Percentiles rank a stretch among this genome's conserved stretches.
These are phyloP conservation scores for Fibroporia radiculosa DNA, from an alignment of 768 basidiomycete genomes.

Conservation along the genomic window DNA sequence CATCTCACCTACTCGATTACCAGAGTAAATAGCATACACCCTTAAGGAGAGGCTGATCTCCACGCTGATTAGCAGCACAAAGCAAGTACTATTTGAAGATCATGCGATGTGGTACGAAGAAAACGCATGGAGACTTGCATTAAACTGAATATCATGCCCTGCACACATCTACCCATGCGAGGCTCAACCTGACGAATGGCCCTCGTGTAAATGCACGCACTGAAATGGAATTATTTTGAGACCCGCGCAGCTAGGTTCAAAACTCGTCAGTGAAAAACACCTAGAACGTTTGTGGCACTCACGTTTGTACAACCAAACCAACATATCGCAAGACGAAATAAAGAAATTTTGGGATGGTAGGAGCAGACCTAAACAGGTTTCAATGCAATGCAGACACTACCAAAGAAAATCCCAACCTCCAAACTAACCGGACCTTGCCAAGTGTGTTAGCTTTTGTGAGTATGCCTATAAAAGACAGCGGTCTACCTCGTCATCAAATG, in stretches of 20 bases:
- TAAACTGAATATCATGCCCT: neutral
- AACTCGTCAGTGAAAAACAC: neutral
- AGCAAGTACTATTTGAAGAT: neutral
- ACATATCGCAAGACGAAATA: constrained; percentile 13
- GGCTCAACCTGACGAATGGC: neutral
- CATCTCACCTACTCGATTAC: constrained; percentile 3
- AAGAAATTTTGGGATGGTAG: constrained; percentile 9
- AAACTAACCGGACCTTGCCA: neutral
- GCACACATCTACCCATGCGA: neutral
- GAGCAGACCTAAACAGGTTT: constrained; percentile 6
- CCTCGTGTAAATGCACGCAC: neutral
- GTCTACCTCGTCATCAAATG: constrained; percentile 1
- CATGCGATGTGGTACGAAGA: too few relatives aligned
- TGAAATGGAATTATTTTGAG: neutral
- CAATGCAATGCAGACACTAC: too few relatives aligned
- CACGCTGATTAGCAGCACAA: constrained; percentile 7
- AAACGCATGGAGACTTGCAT: neutral
- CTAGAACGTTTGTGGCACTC: neutral
- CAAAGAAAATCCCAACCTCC: neutral
- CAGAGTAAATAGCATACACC: constrained; percentile 13
- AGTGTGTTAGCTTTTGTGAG: neutral
- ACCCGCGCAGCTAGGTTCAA: neutral
- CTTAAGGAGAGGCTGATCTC: constrained; percentile 15
- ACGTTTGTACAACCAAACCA: constrained; percentile 9
- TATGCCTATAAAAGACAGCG: neutral